A percentile compares a stretch with the other conserved stretches of the same genome.
These are phyloP conservation scores for Nakazawaea ambrosiae DNA, from an alignment of 805 yeast species.

Conservation along the genomic window DNA sequence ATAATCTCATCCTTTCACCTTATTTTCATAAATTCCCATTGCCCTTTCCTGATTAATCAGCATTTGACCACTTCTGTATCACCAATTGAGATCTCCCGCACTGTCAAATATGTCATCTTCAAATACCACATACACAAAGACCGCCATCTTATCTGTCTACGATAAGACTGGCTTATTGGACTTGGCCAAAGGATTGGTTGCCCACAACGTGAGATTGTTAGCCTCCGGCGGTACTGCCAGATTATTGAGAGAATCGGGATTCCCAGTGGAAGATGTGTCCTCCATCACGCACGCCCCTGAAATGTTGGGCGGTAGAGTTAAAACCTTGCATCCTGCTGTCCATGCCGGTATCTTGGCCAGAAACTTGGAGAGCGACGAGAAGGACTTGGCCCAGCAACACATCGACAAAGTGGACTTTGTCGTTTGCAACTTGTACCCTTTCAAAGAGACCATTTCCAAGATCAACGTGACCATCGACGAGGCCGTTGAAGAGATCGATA, in stretches of 20 bases:
- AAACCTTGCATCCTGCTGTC: slow-evolving; percentile 97
- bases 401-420: slow-evolving; percentile 96
- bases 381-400: slow-evolving; percentile 80
- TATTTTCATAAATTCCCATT: no score
- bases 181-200: slow-evolving; percentile 89
- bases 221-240: slow-evolving; percentile 98
- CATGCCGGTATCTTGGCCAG: slow-evolving; percentile 97
- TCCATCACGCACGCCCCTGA: slow-evolving; percentile 97
- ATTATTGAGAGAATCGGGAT: slow-evolving; percentile 93
- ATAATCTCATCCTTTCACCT: no score
- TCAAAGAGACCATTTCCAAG: slow-evolving; percentile 94
- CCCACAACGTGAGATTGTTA: slow-evolving; percentile 81
- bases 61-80: no score
- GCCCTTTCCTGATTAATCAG: no score
- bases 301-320: slow-evolving; percentile 97
- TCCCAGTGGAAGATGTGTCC: slow-evolving; percentile 95
- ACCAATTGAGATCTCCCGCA: no score
- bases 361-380: slow-evolving; percentile 83
- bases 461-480: slow-evolving; percentile 93
- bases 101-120: no score
- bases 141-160: slow-evolving; percentile 94
- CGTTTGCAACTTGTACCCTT: slow-evolving; percentile 96
- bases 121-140: slow-evolving; percentile 58
- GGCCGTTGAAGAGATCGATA: slow-evolving; percentile 98
- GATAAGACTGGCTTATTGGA: slow-evolving; percentile 96